A percentile compares a stretch with the other conserved stretches of the same genome.
phyloP scores from a whole-genome alignment of 805 yeast species.

The Phaffomyces thermotolerans region DNA sequence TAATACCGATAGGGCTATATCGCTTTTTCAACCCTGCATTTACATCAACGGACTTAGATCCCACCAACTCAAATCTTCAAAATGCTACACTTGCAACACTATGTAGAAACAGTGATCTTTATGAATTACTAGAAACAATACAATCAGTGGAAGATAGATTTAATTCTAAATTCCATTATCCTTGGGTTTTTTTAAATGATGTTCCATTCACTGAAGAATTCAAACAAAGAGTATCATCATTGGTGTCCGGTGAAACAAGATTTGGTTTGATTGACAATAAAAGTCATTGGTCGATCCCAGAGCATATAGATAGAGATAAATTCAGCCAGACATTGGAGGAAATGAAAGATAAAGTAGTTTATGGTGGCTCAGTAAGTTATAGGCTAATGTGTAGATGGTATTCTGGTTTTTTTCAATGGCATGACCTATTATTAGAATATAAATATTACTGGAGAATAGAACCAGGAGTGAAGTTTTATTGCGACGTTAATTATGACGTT shows the following conservation, averaged over 20 bases:
- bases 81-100: constrained; percentile 43
- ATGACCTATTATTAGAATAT: constrained; percentile 56
- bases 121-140: constrained; percentile 44
- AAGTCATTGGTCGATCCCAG: constrained; percentile 80
- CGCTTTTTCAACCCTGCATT: too few species aligned
- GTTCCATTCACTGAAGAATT: constrained; percentile 68
- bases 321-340: constrained; percentile 57
- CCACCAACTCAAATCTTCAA: constrained; percentile 3
- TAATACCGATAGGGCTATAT: too few species aligned
- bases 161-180: constrained; percentile 63
- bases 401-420: constrained; percentile 77
- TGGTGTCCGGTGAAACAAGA: constrained; percentile 60
- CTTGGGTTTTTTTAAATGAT: constrained; percentile 91
- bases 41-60: too few species aligned
- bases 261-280: constrained; percentile 69
- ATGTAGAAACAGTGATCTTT: constrained; percentile 54
- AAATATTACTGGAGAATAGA: constrained; percentile 94
- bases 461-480: constrained; percentile 66
- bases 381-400: constrained; percentile 90
- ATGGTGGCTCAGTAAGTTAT: constrained; percentile 69
- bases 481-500: constrained; percentile 57
- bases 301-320: constrained; percentile 62
- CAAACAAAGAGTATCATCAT: constrained; percentile 41
- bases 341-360: constrained; percentile 50
- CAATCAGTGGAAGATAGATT: constrained; percentile 30